Conservation (phyloP, 352 stramenopile genomes). For the Pythium aquatile region DNA sequence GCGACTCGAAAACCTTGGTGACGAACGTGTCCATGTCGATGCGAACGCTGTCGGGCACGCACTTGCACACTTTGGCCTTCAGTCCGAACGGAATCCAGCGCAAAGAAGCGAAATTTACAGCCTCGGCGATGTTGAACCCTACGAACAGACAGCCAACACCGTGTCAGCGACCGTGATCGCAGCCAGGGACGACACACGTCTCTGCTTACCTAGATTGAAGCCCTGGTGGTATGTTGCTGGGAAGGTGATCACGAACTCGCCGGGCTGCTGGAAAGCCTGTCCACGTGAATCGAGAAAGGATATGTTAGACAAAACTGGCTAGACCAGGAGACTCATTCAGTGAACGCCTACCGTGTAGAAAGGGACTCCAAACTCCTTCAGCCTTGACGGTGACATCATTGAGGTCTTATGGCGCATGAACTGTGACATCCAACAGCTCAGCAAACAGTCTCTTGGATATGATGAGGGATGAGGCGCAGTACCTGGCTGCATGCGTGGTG, state of each 20-base stretch:
- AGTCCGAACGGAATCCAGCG: constrained; percentile 81
- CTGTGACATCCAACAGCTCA: constrained; percentile 27
- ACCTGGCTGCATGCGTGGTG: constrained; percentile 77
- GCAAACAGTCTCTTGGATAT: no score
- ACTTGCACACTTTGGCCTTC: constrained; percentile 88
- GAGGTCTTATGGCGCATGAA: constrained; percentile 94
- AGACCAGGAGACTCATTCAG: no score
- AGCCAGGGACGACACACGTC: background rate
- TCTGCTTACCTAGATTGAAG: constrained; percentile 80
- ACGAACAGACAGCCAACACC: background rate
- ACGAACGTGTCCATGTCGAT: constrained; percentile 88
- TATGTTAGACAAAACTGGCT: background rate
- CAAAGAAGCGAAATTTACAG: constrained; percentile 88
- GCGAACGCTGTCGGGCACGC: constrained; percentile 71
- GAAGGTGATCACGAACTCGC: constrained; percentile 94
- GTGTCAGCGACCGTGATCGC: background rate
- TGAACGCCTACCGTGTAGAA: constrained; percentile 50
- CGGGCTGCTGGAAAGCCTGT: constrained; percentile 75
- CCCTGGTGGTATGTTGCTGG: constrained; percentile 86
- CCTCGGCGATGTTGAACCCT: constrained; percentile 91
- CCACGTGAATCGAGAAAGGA: no score
- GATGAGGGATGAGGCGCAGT: background rate
- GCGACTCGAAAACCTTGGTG: constrained; percentile 55
- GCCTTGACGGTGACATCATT: constrained; percentile 79
- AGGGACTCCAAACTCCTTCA: constrained; percentile 83